Evolutionary conservation across 2,329 filamentous ascomycete species (phyloP).

Genomic region (Ceratocystis smalleyi): DNA sequence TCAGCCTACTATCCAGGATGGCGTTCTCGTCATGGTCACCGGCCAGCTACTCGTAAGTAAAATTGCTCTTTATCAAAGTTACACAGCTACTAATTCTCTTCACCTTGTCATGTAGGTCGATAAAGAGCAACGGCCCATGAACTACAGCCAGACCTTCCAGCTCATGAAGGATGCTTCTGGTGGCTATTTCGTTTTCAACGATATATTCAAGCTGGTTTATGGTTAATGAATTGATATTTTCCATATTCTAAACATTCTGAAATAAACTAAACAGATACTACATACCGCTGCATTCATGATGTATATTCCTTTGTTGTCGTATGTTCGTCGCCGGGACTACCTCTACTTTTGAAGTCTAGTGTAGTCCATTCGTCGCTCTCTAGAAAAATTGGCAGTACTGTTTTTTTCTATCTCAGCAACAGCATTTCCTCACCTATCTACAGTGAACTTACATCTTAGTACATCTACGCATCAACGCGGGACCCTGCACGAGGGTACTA

Average conservation of each 20-base stretch:
- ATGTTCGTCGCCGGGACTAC: no score
- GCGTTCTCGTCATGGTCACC: slow-evolving; percentile 76
- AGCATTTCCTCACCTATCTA: no score
- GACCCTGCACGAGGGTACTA: no score
- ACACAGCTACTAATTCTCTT: not conserved
- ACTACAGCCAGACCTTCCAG: slow-evolving; percentile 81
- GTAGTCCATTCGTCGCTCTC: no score
- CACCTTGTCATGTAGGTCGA: slow-evolving; percentile 46
- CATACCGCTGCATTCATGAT: not conserved
- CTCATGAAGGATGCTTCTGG: slow-evolving; percentile 50
- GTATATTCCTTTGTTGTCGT: no score
- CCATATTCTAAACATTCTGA: not conserved
- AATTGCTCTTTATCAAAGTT: slow-evolving; percentile 3
- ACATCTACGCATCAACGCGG: no score
- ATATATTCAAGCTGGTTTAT: slow-evolving; percentile 85
- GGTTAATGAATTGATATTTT: slow-evolving; percentile 25
- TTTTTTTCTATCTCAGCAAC: no score
- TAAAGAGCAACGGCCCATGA: slow-evolving; percentile 73
- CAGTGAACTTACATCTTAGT: no score
- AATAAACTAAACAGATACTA: not conserved
- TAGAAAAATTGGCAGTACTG: no score
- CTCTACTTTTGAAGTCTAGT: no score
- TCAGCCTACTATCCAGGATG: slow-evolving; percentile 54
- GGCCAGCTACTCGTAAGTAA: slow-evolving; percentile 62
- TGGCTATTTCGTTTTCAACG: slow-evolving; percentile 81